Percentiles rank a stretch among this genome's conserved stretches.
phyloP scores from a whole-genome alignment of 305 asterid genomes.

The Striga hermonthica region DNA sequence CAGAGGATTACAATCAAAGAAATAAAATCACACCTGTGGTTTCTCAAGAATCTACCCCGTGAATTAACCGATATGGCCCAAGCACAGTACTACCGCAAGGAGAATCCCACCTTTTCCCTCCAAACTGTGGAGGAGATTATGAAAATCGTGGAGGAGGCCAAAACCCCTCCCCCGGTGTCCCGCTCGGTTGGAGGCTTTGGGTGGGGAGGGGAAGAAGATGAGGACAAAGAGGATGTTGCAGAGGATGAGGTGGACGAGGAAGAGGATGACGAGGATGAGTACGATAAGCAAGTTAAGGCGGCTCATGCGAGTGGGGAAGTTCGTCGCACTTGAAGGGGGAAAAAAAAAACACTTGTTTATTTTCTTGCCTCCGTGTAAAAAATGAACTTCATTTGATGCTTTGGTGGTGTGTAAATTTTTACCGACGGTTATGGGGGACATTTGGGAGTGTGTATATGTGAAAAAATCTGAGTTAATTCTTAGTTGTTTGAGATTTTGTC shows the following conservation, averaged over 20 bases:
- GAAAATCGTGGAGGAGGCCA: conserved; percentile 85
- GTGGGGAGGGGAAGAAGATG: conserved; percentile 65
- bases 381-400: no score
- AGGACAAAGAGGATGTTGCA: conserved; percentile 46
- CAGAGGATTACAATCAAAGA: conserved; percentile 87
- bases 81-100: conserved; percentile 61
- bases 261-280: conserved; percentile 52
- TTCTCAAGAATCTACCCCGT: conserved; percentile 86
- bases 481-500: no score
- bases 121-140: conserved; percentile 74
- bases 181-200: conserved; percentile 77
- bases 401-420: no score
- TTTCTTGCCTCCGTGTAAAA: no score
- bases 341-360: no score
- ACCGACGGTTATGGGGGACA: no score
- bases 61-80: conserved; percentile 90
- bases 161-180: conserved; percentile 65
- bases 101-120: conserved; percentile 79
- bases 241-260: conserved; percentile 59
- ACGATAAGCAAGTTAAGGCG: conserved; percentile 56
- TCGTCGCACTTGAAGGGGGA: conserved; percentile 37
- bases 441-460: no score
- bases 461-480: no score
- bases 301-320: conserved; percentile 62
- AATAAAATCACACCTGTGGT: conserved; percentile 92